phyloP scores from a whole-genome alignment of 305 asterid species.

The Fraxinus angustifolia region DNA sequence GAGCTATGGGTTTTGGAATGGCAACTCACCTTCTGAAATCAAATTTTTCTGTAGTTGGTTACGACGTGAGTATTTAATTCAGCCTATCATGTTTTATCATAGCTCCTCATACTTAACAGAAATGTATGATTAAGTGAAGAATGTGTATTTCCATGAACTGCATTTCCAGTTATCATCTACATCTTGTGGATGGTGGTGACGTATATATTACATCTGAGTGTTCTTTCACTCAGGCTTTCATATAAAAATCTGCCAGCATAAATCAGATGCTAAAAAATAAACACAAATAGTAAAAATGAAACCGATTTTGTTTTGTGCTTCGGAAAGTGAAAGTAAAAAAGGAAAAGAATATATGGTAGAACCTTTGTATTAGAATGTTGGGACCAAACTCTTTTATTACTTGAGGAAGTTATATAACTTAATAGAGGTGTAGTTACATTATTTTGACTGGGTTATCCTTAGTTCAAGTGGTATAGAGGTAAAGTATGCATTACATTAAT shows the following conservation, averaged over 20 bases:
- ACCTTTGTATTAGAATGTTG: neutral
- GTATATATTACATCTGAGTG: neutral
- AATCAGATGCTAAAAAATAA: neutral
- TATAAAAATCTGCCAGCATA: neutral
- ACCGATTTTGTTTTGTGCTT: neutral
- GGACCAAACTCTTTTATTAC: neutral
- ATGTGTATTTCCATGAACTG: neutral
- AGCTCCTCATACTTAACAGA: conserved; percentile 10
- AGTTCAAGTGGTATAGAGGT: neutral
- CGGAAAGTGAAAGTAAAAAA: neutral
- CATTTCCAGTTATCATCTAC: neutral
- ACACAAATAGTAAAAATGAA: neutral
- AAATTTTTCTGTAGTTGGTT: conserved; percentile 68
- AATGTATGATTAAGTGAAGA: conserved; percentile 8
- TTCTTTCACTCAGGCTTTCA: neutral
- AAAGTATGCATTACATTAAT: neutral
- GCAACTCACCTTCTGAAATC: conserved; percentile 87
- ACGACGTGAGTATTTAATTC: conserved; percentile 63
- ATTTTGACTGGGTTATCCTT: neutral
- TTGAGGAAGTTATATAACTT: neutral
- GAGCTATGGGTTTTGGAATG: conserved; percentile 99
- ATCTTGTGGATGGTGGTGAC: neutral
- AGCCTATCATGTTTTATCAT: conserved; percentile 14
- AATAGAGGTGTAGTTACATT: neutral
- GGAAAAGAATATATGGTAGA: neutral